Percentiles rank a stretch among this genome's conserved stretches.
Evolutionary conservation across 345 rosid genomes (phyloP).

Genomic region (Aquilaria sinensis): DNA sequence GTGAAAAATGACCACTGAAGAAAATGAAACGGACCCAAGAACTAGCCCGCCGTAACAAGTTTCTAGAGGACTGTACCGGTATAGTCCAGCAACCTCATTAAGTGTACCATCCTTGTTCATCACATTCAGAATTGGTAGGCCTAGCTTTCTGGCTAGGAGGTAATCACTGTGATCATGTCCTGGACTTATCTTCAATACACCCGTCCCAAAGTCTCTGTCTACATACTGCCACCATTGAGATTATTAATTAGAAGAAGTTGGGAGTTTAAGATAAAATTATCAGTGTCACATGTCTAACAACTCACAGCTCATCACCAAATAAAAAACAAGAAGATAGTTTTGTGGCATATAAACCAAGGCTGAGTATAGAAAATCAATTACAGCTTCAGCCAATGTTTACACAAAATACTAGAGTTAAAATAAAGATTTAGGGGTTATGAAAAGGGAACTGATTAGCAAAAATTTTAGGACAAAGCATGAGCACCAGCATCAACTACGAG

Average conservation of each 20-base stretch:
- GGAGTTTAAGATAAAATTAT: too few relatives aligned
- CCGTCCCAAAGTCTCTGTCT: constrained; percentile 98
- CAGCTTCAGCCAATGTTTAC: neutral
- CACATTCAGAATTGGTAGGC: constrained; percentile 92
- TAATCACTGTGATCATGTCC: constrained; percentile 99
- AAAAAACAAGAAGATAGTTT: neutral
- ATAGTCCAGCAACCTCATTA: constrained; percentile 93
- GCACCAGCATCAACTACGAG: neutral
- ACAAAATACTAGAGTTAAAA: neutral
- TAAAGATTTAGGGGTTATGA: neutral
- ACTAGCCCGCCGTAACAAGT: neutral
- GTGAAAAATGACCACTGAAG: constrained; percentile 5
- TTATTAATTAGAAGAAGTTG: neutral
- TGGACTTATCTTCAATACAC: constrained; percentile 97
- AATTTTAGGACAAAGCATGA: too few relatives aligned
- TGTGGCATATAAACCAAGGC: neutral
- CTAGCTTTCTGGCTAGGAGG: constrained; percentile 91
- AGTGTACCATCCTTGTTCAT: constrained; percentile 98
- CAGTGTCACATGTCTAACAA: neutral
- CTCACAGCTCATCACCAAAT: neutral
- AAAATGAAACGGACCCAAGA: too few relatives aligned
- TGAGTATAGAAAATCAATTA: too few relatives aligned
- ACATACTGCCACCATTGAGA: constrained; percentile 59
- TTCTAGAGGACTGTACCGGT: constrained; percentile 35
- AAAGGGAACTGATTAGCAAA: too few relatives aligned